These are phyloP conservation scores for Calocybe gambosa DNA, from an alignment of 1,284 basidiomycete genomes.

Conservation along the genomic window DNA sequence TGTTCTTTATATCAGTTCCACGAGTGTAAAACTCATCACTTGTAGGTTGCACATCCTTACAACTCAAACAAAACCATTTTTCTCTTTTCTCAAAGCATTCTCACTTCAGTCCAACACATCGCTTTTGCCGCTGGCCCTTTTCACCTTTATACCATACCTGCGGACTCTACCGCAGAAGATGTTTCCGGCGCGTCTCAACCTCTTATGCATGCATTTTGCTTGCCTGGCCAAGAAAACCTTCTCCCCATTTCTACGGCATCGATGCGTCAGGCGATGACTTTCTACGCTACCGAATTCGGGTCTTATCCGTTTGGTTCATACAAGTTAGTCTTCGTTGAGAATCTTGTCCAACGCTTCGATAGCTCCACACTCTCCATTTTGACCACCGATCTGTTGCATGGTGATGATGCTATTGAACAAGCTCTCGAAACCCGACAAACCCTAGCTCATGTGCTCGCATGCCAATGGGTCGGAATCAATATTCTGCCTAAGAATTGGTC, in stretches of 20 bases:
- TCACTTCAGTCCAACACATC: constrained; percentile 93
- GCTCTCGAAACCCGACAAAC: constrained; percentile 87
- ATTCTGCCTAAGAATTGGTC: constrained; percentile 94
- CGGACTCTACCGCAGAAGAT: constrained; percentile 51
- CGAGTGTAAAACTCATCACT: constrained; percentile 15
- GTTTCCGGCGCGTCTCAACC: constrained; percentile 69
- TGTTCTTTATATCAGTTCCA: constrained; percentile 19
- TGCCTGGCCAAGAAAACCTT: constrained; percentile 80
- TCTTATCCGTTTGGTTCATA: constrained; percentile 96
- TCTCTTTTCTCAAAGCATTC: constrained; percentile 83
- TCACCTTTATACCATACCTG: constrained; percentile 68
- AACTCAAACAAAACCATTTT: constrained; percentile 95
- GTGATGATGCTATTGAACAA: constrained; percentile 89
- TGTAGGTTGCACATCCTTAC: constrained; percentile 86
- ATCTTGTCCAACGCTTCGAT: constrained; percentile 77
- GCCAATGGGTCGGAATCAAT: constrained; percentile 97
- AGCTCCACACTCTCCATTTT: constrained; percentile 81
- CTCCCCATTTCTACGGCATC: constrained; percentile 68
- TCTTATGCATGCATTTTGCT: constrained; percentile 89
- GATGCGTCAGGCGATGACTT: constrained; percentile 86
- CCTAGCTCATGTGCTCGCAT: constrained; percentile 84
- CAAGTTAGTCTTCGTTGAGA: constrained; percentile 95
- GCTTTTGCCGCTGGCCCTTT: constrained; percentile 96
- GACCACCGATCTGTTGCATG: constrained; percentile 81
- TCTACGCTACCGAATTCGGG: constrained; percentile 88